A percentile compares a stretch with the other conserved stretches of the same genome.
phyloP scores from a whole-genome alignment of 306 rosid genomes.

The Prunus padus region DNA sequence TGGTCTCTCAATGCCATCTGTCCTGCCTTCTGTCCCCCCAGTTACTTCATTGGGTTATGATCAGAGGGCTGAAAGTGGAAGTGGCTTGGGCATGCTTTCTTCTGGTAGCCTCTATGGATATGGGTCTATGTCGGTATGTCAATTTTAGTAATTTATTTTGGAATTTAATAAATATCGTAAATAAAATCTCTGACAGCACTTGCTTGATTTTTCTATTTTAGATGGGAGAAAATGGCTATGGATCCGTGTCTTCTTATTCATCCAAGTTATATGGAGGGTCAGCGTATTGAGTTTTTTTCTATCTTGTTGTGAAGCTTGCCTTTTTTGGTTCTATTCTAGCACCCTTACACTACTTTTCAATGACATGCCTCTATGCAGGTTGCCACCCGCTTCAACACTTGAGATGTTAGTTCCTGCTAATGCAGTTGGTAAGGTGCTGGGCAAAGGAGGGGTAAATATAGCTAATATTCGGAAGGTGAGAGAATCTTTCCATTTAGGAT shows the following conservation, averaged over 20 bases:
- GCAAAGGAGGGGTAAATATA: conserved; percentile 91
- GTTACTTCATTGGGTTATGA: conserved; percentile 76
- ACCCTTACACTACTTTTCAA: conserved; percentile 12
- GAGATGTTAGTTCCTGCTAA: conserved; percentile 87
- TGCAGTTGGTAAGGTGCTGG: conserved; percentile 93
- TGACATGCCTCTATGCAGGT: conserved; percentile 39
- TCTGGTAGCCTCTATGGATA: conserved; percentile 76
- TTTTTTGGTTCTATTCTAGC: not conserved
- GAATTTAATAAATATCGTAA: not conserved
- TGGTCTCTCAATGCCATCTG: conserved; percentile 64
- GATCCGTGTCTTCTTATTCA: conserved; percentile 69
- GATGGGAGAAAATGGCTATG: conserved; percentile 85
- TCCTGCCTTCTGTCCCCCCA: conserved; percentile 65
- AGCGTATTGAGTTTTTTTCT: conserved; percentile 31
- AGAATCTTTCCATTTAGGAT: conserved; percentile 11
- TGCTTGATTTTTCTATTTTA: conserved; percentile 23
- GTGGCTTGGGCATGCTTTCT: conserved; percentile 74
- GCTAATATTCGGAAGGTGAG: conserved; percentile 91
- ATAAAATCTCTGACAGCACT: not conserved
- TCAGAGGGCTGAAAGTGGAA: conserved; percentile 79
- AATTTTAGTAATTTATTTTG: not conserved
- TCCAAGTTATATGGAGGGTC: conserved; percentile 78
- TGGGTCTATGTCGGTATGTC: conserved; percentile 81
- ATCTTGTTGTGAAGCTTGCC: conserved; percentile 13
- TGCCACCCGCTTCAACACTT: conserved; percentile 59